phyloP scores from a whole-genome alignment of 2,329 filamentous ascomycete genomes.

The Orbilia oligospora region DNA sequence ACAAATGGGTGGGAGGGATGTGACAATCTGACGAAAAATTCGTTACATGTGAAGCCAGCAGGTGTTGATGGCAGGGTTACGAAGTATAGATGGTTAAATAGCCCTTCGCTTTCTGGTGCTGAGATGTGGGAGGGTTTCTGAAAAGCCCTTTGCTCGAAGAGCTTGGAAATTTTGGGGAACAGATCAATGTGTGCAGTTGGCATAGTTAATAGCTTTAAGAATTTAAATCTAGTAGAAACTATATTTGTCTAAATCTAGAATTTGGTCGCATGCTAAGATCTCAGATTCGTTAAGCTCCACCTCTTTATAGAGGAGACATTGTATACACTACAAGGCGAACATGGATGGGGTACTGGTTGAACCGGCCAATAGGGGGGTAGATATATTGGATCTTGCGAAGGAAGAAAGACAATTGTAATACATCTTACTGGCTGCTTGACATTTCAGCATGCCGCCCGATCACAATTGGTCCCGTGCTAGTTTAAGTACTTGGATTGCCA shows the following conservation, averaged over 20 bases:
- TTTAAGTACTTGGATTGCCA: background rate
- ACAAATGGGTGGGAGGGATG: constrained; percentile 40
- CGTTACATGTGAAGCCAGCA: constrained; percentile 36
- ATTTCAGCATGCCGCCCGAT: background rate
- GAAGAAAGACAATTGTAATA: background rate
- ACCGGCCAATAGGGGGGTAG: background rate
- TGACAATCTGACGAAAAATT: constrained; percentile 49
- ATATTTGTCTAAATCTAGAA: background rate
- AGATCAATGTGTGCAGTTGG: constrained; percentile 18
- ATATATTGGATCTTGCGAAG: background rate
- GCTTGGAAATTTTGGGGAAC: constrained; percentile 26
- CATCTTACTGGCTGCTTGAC: background rate
- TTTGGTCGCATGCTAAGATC: constrained; percentile 4
- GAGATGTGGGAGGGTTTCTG: constrained; percentile 40
- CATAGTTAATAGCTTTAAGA: constrained; percentile 2
- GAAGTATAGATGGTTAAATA: constrained; percentile 48
- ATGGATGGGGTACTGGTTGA: background rate
- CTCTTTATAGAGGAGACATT: background rate
- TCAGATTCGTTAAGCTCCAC: background rate
- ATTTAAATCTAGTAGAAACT: background rate
- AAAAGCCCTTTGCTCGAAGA: constrained; percentile 39
- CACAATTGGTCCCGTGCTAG: constrained; percentile 11
- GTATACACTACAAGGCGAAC: background rate
- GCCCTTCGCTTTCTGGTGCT: constrained; percentile 34
- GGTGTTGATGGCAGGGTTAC: constrained; percentile 33